Evolutionary conservation across 2,329 filamentous ascomycete genomes (phyloP).

Genomic region (Exserohilum rostratum): DNA sequence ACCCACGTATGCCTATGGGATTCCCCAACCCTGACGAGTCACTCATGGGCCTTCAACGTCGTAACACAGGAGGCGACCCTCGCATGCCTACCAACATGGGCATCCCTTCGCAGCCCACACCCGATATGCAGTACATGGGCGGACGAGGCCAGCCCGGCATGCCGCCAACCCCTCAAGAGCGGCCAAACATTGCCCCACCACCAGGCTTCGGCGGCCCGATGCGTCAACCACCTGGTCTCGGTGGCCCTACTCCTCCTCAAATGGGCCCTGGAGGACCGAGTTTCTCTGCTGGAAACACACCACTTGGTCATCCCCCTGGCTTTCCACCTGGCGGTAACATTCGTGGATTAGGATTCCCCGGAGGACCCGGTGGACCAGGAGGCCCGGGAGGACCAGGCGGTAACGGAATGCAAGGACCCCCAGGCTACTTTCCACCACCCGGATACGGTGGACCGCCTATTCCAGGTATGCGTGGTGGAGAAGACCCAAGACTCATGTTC

Average conservation of each 20-base stretch:
- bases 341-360: conserved; percentile 36
- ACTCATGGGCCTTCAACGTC: conserved; percentile 43
- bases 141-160: conserved; percentile 43
- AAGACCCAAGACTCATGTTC: conserved; percentile 48
- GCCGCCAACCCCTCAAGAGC: conserved; percentile 46
- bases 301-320: conserved; percentile 46
- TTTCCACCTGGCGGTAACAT: conserved; percentile 41
- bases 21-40: conserved; percentile 44
- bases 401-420: conserved; percentile 44
- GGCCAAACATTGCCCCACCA: conserved; percentile 44
- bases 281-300: conserved; percentile 48
- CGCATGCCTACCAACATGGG: conserved; percentile 50
- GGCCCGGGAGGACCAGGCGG: conserved; percentile 22
- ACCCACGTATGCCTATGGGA: conserved; percentile 40
- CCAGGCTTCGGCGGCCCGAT: conserved; percentile 46
- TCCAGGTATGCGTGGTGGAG: conserved; percentile 40
- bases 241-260: conserved; percentile 35
- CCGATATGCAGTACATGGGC: conserved; percentile 45
- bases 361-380: conserved; percentile 33
- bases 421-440: conserved; percentile 45
- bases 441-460: conserved; percentile 41
- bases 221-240: conserved; percentile 46
- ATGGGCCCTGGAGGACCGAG: conserved; percentile 42
- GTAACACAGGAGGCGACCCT: conserved; percentile 45
- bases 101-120: conserved; percentile 48